Evolutionary conservation across 208 protist species (phyloP), one percentile per base, ranked within the genome.

Genomic region (Trypanosoma rangeli): DNA sequence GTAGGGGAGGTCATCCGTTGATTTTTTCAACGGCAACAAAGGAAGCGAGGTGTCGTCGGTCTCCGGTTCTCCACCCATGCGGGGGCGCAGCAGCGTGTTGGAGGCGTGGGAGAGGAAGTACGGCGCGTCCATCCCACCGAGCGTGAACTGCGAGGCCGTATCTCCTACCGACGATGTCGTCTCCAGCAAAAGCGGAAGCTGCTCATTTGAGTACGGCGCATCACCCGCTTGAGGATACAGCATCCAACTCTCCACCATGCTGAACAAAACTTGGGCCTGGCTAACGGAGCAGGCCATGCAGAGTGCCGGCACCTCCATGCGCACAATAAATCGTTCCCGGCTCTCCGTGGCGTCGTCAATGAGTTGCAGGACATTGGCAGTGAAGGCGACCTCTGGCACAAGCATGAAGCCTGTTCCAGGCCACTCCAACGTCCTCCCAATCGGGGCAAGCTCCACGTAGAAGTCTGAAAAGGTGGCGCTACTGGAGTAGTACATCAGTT

Each of bases 401-500:
- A 95, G 50, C 77, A 92, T 80, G 59, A 93, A 89, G 9, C 90
- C 90, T 15, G 48, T 82, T 37, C 85, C 75, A 39, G 82, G 87
- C 26, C 64, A 67, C 50, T 63, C 63, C 69, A 95, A 72, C 28
- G 86, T 80, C 62, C 62, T 73, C 64, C 81, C 80, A 39, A 95
- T 53, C 8, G 87, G 90, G 5, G 85, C 90, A 50, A 95, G 59
- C 63, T 92, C 87, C 26, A 93, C 74, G 72, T 84, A 95, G 54
- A 93, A 87, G 73, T 87, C 80, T 46, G 79, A 75, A 73, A 93
- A 87, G 20, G 57, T 79, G 0, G 90, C 90, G 52, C 67, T 78
- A 73, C 86, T 90, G 57, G 70, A 79, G 69, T 93, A 90, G 78
- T 95, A 93, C 26, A 86, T 67, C 59, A 83, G 60, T 31, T 87